Base-by-base conservation (phyloP, 768 basidiomycete species). In the Lactifluus volemus region DNA sequence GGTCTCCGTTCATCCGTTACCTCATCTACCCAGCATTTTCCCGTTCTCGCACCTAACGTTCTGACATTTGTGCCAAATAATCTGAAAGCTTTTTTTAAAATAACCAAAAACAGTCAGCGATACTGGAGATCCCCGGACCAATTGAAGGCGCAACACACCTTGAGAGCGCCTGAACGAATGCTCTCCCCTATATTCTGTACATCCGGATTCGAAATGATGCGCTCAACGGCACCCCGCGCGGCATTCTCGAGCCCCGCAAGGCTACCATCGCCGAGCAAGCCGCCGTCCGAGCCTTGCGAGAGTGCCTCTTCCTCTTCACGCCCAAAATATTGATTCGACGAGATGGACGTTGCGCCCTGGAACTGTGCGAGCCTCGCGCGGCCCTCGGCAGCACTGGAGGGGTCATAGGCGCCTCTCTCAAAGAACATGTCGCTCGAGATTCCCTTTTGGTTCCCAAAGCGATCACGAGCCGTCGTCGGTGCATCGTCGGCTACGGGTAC, bases 351-450 rank as follows among this genome's bases (percentile, higher is more conserved):
- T 14, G 95, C 92, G 11, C 96, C 96, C 68, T 85, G 83, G 84
- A 99, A 99, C 44, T 81, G 76, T 67, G 86, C 82, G 45, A 98
- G 76, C 2, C 96, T 85, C 11, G 80, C 74, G 69, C 92, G 88
- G 5, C 94, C 94, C 74, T 98, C 93, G 49, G 78, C 74, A 45
- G 81, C 68, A 4, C 84, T 78, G 41, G 72, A 68, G 2, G 91
- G 83, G 70, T 98, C 95, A 74, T 97, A 98, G 21, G 84, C 73
- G 52, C 89, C 88, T 45, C 96, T 83, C 25, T 87, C 92, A 71
- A 98, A 98, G 78, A 88, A 98, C 90, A 94, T 93, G 70, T 98
- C 97, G 4, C 93, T 96, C 5, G 95, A 98, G 71, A 99, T 99
- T 56, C 83, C 93, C 71, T 98, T 99, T 71, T 98, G 97, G 61